Evolutionary conservation across 768 basidiomycete species (phyloP), one percentile per base, ranked within the genome.

Genomic region (Guyanaporus albipodus): DNA sequence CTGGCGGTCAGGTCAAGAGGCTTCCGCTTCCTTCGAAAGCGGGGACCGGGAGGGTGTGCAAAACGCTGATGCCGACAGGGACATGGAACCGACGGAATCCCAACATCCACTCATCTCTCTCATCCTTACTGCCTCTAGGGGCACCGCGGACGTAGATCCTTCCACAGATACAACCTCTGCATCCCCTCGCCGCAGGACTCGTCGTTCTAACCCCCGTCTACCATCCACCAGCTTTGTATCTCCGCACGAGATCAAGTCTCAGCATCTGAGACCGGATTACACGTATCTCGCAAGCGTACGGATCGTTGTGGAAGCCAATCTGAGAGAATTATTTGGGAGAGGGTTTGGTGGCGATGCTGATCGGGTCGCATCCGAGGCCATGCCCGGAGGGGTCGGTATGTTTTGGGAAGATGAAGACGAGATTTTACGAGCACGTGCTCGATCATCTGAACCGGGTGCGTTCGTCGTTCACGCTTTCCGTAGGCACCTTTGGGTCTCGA

Each of bases 281-380:
- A 63, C 66, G 2, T 81, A 70, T 60, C 71, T 81, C 11, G 68
- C 76, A 3, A 73, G 76, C 12, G 77, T 68, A 8, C 71, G 80
- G 11, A 63, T 73, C 19, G 64, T 79, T 9, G 67, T 81, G 14
- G 79, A 82, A 53, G 67, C 70, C 26, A 82, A 80, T 48, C 44
- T 81, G 48, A 67, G 63, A 10, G 76, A 77, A 10, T 41, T 68
- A 4, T 66, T 72, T 23, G 53, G 45, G 6, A 22, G 15, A 1
- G 42, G 28, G 24, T 14, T 33, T 32, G 15, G 3, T 9, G 34
- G 46, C n/a, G 17, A 32, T 22, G 35, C 15, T 0, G 49, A 42
- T n/a, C 17, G 5, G 11, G 4, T 27, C 12, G 26, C 24, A n/a
- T 28, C 44, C 4, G 50, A 44, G 14, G 32, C 21, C 19, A 10